Conservation (phyloP, 2,329 filamentous ascomycete species). For the Scedosporium apiospermum region DNA sequence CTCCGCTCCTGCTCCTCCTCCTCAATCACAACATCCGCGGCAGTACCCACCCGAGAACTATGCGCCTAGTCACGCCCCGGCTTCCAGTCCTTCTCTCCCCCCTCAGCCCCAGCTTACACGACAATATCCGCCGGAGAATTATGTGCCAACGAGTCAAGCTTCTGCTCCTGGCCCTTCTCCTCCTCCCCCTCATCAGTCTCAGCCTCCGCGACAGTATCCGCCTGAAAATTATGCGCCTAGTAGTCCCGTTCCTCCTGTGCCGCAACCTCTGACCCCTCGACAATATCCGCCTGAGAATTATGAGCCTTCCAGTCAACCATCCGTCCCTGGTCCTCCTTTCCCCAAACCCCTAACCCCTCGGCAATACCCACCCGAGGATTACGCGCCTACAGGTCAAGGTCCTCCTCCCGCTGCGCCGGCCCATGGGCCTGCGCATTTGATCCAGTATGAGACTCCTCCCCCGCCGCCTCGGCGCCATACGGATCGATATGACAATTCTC, state of each 20-base stretch:
- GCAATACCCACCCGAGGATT: neutral
- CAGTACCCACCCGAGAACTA: neutral
- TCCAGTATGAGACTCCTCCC: conserved; percentile 9
- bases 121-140: conserved; percentile 7
- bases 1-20: neutral
- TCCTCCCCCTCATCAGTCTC: neutral
- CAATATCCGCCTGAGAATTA: neutral
- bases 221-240: conserved; percentile 22
- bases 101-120: conserved; percentile 8
- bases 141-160: conserved; percentile 20
- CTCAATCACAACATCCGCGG: neutral
- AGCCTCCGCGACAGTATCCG: conserved; percentile 17
- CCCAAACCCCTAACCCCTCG: neutral
- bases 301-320: neutral
- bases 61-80: conserved; percentile 22
- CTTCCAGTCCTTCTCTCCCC: conserved; percentile 4
- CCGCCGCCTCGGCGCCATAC: conserved; percentile 15
- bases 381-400: neutral
- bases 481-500: conserved; percentile 26
- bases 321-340: neutral
- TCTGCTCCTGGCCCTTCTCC: conserved; percentile 11
- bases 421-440: conserved; percentile 21
- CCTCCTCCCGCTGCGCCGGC: neutral
- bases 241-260: neutral
- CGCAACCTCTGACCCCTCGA: neutral